phyloP scores from a whole-genome alignment of 352 stramenopile genomes.

The Pythium graminicola region DNA sequence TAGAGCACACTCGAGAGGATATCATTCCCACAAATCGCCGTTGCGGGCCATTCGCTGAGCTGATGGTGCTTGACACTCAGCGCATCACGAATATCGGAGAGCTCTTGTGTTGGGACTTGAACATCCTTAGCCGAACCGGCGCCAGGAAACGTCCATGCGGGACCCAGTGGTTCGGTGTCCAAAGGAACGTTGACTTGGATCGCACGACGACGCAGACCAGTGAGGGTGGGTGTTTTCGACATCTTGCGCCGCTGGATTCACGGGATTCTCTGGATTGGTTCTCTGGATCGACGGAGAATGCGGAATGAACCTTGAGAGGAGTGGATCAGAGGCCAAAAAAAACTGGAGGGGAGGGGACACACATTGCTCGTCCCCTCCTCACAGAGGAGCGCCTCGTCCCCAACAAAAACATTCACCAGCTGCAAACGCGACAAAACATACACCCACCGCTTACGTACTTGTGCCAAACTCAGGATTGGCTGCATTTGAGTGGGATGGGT shows the following conservation, averaged over 20 bases:
- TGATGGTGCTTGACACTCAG: constrained; percentile 26
- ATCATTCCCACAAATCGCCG: constrained; percentile 94
- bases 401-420: no score
- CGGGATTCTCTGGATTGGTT: neutral
- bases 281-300: neutral
- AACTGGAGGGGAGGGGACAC: neutral
- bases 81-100: constrained; percentile 22
- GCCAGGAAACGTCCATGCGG: constrained; percentile 28
- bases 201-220: constrained; percentile 8
- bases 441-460: neutral
- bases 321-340: neutral
- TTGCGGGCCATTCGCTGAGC: constrained; percentile 90
- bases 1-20: constrained; percentile 93
- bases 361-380: neutral
- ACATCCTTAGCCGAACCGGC: constrained; percentile 18
- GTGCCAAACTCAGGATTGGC: neutral
- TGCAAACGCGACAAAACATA: constrained; percentile 11
- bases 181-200: constrained; percentile 17
- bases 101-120: constrained; percentile 18
- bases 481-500: no score
- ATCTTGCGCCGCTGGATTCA: neutral
- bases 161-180: constrained; percentile 8
- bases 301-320: neutral
- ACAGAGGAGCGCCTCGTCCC: no score
- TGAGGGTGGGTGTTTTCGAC: neutral